Evolutionary conservation across 768 basidiomycete genomes (phyloP).

Genomic region (Russula vinacea): DNA sequence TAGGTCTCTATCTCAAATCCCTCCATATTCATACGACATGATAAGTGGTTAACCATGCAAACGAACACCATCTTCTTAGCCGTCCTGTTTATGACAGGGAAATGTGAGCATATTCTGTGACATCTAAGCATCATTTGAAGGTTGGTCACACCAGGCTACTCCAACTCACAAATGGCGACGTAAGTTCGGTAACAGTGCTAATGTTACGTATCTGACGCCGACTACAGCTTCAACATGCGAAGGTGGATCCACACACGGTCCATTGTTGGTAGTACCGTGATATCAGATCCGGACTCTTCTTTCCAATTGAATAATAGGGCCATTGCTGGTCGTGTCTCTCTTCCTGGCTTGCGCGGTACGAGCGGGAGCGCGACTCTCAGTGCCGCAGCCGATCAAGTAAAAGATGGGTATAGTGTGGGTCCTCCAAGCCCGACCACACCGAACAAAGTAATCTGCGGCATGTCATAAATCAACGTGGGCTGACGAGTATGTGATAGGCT

Average conservation of each 20-base stretch:
- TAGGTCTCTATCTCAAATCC: neutral
- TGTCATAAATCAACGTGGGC: neutral
- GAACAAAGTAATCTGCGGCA: neutral
- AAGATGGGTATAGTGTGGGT: neutral
- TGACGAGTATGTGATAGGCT: neutral
- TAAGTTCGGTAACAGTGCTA: neutral
- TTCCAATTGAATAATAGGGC: neutral
- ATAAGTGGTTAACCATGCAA: slow-evolving; percentile 10
- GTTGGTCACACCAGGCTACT: neutral
- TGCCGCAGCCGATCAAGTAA: neutral
- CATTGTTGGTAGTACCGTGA: neutral
- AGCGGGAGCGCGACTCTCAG: neutral
- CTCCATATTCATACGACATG: neutral
- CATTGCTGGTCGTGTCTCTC: neutral
- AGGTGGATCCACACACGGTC: slow-evolving; percentile 2
- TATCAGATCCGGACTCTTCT: neutral
- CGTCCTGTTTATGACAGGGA: slow-evolving; percentile 1
- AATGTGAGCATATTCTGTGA: slow-evolving; percentile 8
- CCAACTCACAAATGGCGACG: slow-evolving; percentile 13
- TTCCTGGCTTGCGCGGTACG: neutral
- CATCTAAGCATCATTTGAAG: neutral
- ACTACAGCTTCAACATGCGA: slow-evolving; percentile 9
- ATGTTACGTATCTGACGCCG: neutral
- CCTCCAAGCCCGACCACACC: neutral
- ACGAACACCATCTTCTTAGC: slow-evolving; percentile 3